These are phyloP conservation scores for Geum urbanum DNA, from an alignment of 306 rosid genomes.

Conservation along the genomic window DNA sequence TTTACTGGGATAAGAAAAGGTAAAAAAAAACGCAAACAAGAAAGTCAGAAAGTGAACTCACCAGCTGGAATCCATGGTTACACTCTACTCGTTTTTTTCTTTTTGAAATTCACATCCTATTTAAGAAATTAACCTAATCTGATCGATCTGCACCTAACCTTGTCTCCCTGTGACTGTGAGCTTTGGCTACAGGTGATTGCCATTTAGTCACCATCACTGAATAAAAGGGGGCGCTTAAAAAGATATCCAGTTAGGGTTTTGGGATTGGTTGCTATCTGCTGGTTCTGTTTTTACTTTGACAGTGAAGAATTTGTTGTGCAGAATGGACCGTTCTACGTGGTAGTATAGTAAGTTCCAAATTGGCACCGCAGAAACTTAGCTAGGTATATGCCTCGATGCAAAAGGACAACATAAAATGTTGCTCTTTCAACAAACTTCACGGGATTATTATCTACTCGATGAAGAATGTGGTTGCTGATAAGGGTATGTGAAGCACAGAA, in stretches of 20 bases:
- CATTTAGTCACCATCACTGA: slow-evolving; percentile 11
- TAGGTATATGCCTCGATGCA: not conserved
- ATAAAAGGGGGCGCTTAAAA: not conserved
- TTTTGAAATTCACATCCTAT: slow-evolving; percentile 28
- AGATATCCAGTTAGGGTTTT: not conserved
- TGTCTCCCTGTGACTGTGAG: not conserved
- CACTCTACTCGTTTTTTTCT: not conserved
- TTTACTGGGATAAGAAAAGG: slow-evolving; percentile 3
- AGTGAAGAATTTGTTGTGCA: slow-evolving; percentile 4
- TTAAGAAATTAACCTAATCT: not conserved
- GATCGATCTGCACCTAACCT: too few species aligned
- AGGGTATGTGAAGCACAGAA: not conserved
- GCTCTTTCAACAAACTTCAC: not conserved
- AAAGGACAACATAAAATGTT: slow-evolving; percentile 11
- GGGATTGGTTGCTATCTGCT: not conserved
- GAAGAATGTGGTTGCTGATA: not conserved
- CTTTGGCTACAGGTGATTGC: slow-evolving; percentile 18
- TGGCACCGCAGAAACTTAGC: not conserved
- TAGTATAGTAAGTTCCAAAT: slow-evolving; percentile 9
- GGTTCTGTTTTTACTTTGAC: not conserved
- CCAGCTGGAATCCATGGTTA: not conserved
- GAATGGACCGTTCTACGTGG: slow-evolving; percentile 7
- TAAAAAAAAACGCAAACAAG: not conserved
- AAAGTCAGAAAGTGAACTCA: slow-evolving; percentile 8
- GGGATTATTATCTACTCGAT: not conserved